These are phyloP conservation scores for Exserohilum rostratum DNA, from an alignment of 2,329 filamentous ascomycete species.

Conservation along the genomic window DNA sequence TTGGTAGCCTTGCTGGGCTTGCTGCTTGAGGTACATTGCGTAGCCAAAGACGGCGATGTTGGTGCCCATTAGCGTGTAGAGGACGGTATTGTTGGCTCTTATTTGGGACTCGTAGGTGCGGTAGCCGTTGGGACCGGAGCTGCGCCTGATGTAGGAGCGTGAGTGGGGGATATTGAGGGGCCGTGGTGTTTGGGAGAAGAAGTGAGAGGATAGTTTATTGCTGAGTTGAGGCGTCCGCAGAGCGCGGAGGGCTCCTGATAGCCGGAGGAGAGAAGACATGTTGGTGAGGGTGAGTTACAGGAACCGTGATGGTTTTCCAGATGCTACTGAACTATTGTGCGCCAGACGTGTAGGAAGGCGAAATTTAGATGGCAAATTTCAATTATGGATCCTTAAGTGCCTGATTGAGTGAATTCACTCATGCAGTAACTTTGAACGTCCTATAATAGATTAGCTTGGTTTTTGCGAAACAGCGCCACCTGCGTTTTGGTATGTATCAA, in stretches of 20 bases:
- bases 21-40: conserved; percentile 42
- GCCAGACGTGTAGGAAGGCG: neutral
- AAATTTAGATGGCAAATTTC: neutral
- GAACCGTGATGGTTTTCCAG: neutral
- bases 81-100: conserved; percentile 25
- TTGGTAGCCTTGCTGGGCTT: conserved; percentile 26
- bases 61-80: conserved; percentile 48
- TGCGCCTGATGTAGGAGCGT: conserved; percentile 7
- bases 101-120: conserved; percentile 3
- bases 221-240: conserved; percentile 2
- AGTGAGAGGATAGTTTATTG: conserved; percentile 21
- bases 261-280: conserved; percentile 16
- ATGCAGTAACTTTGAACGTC: neutral
- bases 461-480: neutral
- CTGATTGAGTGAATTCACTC: neutral
- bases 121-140: neutral
- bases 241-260: conserved; percentile 17
- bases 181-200: conserved; percentile 23
- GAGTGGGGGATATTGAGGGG: conserved; percentile 12
- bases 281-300: too few relatives aligned
- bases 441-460: neutral
- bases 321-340: neutral
- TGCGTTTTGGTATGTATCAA: neutral
- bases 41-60: conserved; percentile 51
- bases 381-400: neutral